Percentiles rank a stretch among this genome's conserved stretches.
phyloP scores from a whole-genome alignment of 768 basidiomycete species.

The Pleurotus platypus region DNA sequence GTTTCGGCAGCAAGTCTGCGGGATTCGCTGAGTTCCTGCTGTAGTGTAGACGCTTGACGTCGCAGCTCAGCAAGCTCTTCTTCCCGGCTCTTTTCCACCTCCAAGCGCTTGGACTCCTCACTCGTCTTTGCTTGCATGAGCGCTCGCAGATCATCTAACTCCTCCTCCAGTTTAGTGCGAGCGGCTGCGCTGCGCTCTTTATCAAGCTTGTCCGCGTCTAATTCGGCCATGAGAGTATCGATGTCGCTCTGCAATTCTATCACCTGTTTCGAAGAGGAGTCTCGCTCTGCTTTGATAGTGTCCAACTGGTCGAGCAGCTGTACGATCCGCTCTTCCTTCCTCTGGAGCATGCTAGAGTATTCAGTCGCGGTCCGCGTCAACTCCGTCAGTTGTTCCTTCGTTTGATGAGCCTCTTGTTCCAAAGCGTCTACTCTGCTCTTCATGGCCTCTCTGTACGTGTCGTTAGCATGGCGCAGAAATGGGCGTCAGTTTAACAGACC shows the following conservation, averaged over 20 bases:
- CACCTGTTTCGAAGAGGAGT: constrained; percentile 53
- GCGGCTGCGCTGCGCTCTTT: constrained; percentile 38
- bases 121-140: constrained; percentile 81
- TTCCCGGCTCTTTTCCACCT: constrained; percentile 87
- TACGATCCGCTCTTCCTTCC: constrained; percentile 70
- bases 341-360: constrained; percentile 69
- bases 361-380: constrained; percentile 75
- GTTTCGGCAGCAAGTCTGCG: constrained; percentile 58
- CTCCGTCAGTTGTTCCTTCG: constrained; percentile 76
- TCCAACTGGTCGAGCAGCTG: constrained; percentile 52
- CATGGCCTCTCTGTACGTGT: constrained; percentile 51
- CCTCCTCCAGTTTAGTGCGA: constrained; percentile 67
- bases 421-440: constrained; percentile 56
- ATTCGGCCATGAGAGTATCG: constrained; percentile 60
- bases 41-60: constrained; percentile 53
- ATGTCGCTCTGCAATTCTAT: constrained; percentile 68
- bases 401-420: constrained; percentile 65
- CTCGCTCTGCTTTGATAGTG: constrained; percentile 49
- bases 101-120: constrained; percentile 79
- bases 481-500: constrained; percentile 36
- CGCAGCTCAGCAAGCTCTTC: constrained; percentile 76
- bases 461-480: constrained; percentile 2
- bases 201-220: constrained; percentile 56
- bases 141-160: constrained; percentile 84
- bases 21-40: constrained; percentile 63